Conservation (phyloP, 1,284 basidiomycete species). For the Ceratobasidium theobromae region DNA sequence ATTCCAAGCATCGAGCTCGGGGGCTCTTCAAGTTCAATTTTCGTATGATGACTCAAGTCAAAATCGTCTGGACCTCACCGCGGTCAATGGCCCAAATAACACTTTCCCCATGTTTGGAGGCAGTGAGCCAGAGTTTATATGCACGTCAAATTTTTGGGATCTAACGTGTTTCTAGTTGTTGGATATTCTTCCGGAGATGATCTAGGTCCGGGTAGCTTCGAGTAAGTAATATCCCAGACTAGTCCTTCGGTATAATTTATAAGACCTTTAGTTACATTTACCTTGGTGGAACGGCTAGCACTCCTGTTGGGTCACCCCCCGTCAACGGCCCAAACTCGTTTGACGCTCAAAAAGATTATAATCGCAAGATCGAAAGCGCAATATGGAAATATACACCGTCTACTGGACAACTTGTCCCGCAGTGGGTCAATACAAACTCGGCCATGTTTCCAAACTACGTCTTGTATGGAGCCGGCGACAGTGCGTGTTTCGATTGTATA, state of each 20-base stretch:
- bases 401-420: background rate
- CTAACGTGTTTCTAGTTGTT: background rate
- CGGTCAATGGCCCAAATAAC: background rate
- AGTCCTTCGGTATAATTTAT: background rate
- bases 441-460: background rate
- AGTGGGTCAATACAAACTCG: slow-evolving; percentile 10
- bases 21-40: background rate
- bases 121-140: background rate
- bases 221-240: background rate
- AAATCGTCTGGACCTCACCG: background rate
- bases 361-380: background rate
- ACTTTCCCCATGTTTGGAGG: background rate
- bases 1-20: background rate
- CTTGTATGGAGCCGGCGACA: background rate
- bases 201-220: background rate
- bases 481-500: background rate
- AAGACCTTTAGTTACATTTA: background rate
- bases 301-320: background rate
- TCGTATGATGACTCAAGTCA: background rate
- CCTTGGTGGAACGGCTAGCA: background rate
- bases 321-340: background rate
- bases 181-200: slow-evolving; percentile 1
- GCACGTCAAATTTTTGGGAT: background rate
- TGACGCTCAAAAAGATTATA: background rate
- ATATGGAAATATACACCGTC: background rate